Percentiles rank a stretch among this genome's conserved stretches.
Evolutionary conservation across 495 filamentous ascomycete species (phyloP).

Genomic region (Haplographium delicatum): DNA sequence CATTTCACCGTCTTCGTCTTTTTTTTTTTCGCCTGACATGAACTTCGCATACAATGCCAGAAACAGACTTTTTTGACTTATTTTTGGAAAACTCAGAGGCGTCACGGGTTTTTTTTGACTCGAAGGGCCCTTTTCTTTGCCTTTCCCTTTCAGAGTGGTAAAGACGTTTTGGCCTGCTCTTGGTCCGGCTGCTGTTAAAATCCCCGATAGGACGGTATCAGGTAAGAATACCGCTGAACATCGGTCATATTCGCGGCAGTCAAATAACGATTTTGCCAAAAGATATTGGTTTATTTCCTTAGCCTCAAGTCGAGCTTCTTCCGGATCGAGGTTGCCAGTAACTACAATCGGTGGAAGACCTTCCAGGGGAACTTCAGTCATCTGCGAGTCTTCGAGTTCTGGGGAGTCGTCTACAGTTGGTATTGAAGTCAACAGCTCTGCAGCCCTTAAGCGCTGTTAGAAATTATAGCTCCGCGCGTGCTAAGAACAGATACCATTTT

Average conservation of each 20-base stretch:
- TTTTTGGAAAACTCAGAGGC: slow-evolving; percentile 40
- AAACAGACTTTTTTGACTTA: slow-evolving; percentile 92
- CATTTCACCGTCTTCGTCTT: slow-evolving; percentile 96
- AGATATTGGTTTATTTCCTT: slow-evolving; percentile 78
- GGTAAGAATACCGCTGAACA: slow-evolving; percentile 88
- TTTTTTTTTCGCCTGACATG: slow-evolving; percentile 90
- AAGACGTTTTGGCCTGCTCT: slow-evolving; percentile 27
- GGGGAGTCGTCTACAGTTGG: slow-evolving; percentile 29
- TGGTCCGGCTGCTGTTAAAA: slow-evolving; percentile 43
- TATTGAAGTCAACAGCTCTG: slow-evolving; percentile 86
- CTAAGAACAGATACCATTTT: slow-evolving; percentile 83
- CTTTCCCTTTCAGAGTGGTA: slow-evolving; percentile 41
- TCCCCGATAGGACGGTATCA: slow-evolving; percentile 57
- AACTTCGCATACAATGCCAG: slow-evolving; percentile 88
- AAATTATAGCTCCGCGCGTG: slow-evolving; percentile 7
- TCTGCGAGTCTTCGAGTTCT: slow-evolving; percentile 31
- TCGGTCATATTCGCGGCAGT: slow-evolving; percentile 92
- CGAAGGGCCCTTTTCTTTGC: slow-evolving; percentile 23
- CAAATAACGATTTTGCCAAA: slow-evolving; percentile 91
- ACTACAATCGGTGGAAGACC: slow-evolving; percentile 30
- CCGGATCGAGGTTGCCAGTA: slow-evolving; percentile 47
- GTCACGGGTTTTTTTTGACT: slow-evolving; percentile 29
- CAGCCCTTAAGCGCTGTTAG: slow-evolving; percentile 58
- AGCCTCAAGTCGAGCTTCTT: slow-evolving; percentile 73
- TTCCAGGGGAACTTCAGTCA: slow-evolving; percentile 29